Base-by-base conservation (phyloP, 2,329 filamentous ascomycete genomes). In the Nannizziopsis barbatae region DNA sequence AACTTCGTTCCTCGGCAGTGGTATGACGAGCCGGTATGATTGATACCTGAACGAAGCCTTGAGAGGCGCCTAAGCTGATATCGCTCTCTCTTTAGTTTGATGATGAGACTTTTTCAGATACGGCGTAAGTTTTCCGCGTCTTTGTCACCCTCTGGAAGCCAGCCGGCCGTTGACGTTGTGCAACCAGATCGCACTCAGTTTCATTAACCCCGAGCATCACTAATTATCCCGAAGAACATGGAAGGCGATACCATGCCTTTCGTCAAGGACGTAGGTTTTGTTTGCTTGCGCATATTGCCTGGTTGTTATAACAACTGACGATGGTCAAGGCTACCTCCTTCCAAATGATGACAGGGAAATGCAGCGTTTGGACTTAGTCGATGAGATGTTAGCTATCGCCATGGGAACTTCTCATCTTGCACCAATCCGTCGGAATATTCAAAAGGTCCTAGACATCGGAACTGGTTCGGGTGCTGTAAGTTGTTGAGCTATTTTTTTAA, bases 331-430 rank as follows among this genome's bases (percentile, higher is more conserved):
- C 47, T 72, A 72, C 55, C 51, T 65, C 11, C 71, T 68, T 43
- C 75, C 75, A 44, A 77, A 76, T 58, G 75, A 77, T 58, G 71
- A 73, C 53, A 60, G 66, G 51, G 76, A 79, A 58, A 65, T 75
- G 43, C 72, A 76, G 54, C 72, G 75, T 15, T 64, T 77, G 12
- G 74, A 79, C 52, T 62, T 75, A 54, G 56, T 65, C 20, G 62
- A 66, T 47, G 59, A 62, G 15, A 57, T 69, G 50, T 60, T 63
- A 40, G 64, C 61, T n/a, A 63, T 68, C 11, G 56, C 60, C 0
- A 49, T 67, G 37, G 69, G 67, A 27, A 61, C 60, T 32, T 60
- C 77, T 36, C 71, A 69, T 58, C 65, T 71, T 44, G 67, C 72
- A 3, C 73, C 74, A 11, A 57, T 76, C 2, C 47, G 51, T 12